Base-by-base conservation (phyloP, 352 stramenopile genomes). In the Phytophthora lateralis region DNA sequence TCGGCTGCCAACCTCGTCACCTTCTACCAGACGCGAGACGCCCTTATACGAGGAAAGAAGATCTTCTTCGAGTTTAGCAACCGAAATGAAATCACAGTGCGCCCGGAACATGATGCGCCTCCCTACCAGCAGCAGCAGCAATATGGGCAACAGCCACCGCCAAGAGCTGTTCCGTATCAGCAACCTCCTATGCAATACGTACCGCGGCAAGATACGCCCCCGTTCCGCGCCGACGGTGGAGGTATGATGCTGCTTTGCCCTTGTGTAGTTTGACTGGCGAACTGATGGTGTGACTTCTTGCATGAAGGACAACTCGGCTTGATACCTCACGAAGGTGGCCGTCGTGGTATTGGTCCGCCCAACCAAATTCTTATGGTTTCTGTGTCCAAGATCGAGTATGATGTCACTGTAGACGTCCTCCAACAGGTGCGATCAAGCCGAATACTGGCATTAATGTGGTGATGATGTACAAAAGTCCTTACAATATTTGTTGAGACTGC, bases 341-440 rank as follows among this genome's bases (percentile, higher is more conserved):
- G 75, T 52, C 73, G 82, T 50, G 66, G 75, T 6, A 66, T 67
- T 30, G 78, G 70, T 7, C 55, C 63, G 30, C 66, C 79, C 0
- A 88, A 89, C 54, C 83, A 82, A 53, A 92, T 94, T 49, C 55
- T 94, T 20, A 89, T 94, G 81, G 82, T 89, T 10, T 78, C 80
- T 1, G 77, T 94, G 29, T 85, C 82, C 47, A 91, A 90, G 46
- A 92, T 94, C 35, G 79, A 94, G 51, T 94, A 91, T 64, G 81
- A 91, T 42, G 81, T 94, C 35, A 92, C 84, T 0, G 82, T 88
- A 12, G 85, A 92, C 32, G 82, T 92, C 26, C 66, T 94, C 17
- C 82, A 94, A 55, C 82, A 94, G 69, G 81, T 79, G 55, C 18
- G 37, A 18, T 18, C 15, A 18, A 20, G 37, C 0, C 14, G 4